Conservation (phyloP, 1,284 basidiomycete genomes). For the Malassezia yamatoensis region DNA sequence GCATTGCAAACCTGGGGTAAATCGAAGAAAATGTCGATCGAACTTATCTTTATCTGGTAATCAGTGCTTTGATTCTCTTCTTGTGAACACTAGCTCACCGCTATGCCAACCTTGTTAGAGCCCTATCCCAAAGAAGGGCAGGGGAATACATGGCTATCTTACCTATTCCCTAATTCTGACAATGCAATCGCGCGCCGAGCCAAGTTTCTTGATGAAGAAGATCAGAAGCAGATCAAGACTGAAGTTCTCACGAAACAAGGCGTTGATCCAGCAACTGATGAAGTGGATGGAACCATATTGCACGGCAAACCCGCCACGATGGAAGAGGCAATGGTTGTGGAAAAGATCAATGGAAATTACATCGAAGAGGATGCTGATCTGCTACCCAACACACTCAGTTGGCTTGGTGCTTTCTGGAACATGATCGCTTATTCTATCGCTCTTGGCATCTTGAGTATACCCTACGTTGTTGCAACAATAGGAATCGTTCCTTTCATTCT, state of each 20-base stretch:
- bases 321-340: conserved; percentile 1
- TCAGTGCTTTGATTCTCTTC: too few relatives aligned
- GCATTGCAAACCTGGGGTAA: background rate
- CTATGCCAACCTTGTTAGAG: conserved; percentile 1
- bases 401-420: conserved; percentile 34
- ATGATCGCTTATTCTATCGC: conserved; percentile 35
- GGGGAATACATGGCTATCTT: conserved; percentile 3
- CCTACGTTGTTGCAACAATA: conserved; percentile 28
- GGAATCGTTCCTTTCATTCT: conserved; percentile 35
- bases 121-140: conserved; percentile 5
- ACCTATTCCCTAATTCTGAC: conserved; percentile 9
- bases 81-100: too few relatives aligned
- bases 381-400: conserved; percentile 22
- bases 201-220: conserved; percentile 11
- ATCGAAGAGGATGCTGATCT: conserved; percentile 1
- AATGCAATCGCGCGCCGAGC: conserved; percentile 1
- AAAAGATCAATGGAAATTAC: conserved; percentile 12
- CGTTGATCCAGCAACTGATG: background rate
- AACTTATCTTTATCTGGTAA: background rate
- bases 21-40: background rate
- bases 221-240: background rate
- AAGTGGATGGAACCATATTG: background rate
- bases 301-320: background rate
- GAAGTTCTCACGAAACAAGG: background rate
- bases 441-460: conserved; percentile 34